Base-by-base conservation (phyloP, 495 filamentous ascomycete species). In the Podospora didyma region DNA sequence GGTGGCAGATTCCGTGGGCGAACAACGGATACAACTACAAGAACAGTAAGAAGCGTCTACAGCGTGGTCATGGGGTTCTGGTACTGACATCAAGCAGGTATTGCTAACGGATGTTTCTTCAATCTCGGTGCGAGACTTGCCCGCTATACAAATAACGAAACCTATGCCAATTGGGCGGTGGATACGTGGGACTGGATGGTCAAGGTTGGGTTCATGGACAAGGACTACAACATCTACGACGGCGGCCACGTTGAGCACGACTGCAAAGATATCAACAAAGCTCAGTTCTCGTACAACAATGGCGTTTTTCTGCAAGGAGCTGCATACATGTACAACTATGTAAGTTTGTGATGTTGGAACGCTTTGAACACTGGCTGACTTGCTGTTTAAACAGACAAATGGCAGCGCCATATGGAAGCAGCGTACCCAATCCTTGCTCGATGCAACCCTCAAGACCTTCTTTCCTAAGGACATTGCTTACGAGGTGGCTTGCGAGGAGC, bases 21-120 rank as follows among this genome's bases (percentile, higher is more conserved):
- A 90, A 93, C 59, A 82, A 76, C 44, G 92, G 92, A 14, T 96
- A 89, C 60, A 82, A 86, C 64, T 96, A 96, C 77, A 96, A 96
- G 75, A 96, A 96, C 69, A 85, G 89, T 77, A 58, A 70, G 72
- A 19, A 10, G 17, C 19, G 2, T 44, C 16, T 14, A 21, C 14
- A 11, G 26, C 16, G 7, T 35, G 22, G 3, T 7, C 2, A 28
- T 45, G 42, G 54, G 42, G 9, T 31, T 31, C n/a, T 31, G 26
- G 3, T 7, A 46, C 68, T 66, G 55, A 66, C 58, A 46, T 6
- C 35, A 10, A 3, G 4, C 35, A 75, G 75, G 71, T 20, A 89
- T 94, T 57, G 87, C 87, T 3, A 94, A 91, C 58, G 91, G 89
- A 20, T 85, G 87, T 57, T 92, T 93, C 73, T 95, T 96, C 73